Base-by-base conservation (phyloP, 129 eudicot genomes). In the Flaveria ramosissima region DNA sequence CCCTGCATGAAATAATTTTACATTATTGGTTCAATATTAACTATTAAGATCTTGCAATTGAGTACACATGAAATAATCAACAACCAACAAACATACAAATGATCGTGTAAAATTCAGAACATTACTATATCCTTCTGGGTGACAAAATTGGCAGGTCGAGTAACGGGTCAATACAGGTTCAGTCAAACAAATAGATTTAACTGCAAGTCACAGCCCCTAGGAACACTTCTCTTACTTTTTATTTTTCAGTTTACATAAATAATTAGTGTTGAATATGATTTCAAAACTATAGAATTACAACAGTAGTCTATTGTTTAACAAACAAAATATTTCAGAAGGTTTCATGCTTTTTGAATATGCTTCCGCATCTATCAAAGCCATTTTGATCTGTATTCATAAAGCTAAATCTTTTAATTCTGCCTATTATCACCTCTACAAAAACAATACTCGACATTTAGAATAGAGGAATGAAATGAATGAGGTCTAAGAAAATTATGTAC, bases 1-100 rank as follows among this genome's bases (percentile, higher is more conserved):
- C 78, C 71, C 91, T 86, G 68, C 66, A 88, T 39, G 11, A 20
- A 61, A 79, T 52, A 68, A 72, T 8, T 66, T 74, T 17, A 41
- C 36, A 8, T 19, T 39, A n/a, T 7, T 78, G 52, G 74, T 78
- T 50, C 17, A 46, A 64, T 21, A 66, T 2, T 41, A 30, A 46
- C 52, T 21, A 66, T 2, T 41, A 30, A 16, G 23, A 64, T 30
- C 47, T 41, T 23, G 15, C 70, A 21, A 48, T 71, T 61, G n/a
- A 64, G n/a, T 8, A 45, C 10, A 45, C 41, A 45, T 8, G 50
- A 45, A 72, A 0, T 4, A 47, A 27, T 17, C 9, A 55, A 30
- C 9, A 10, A 51, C 32, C 9, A 19, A 68, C 73, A 19, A 20
- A 63, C 69, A 15, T 14, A 27, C 32, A 6, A 6, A 63, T 30